phyloP scores from a whole-genome alignment of 805 yeast species.

The Ogataea allantospora region DNA sequence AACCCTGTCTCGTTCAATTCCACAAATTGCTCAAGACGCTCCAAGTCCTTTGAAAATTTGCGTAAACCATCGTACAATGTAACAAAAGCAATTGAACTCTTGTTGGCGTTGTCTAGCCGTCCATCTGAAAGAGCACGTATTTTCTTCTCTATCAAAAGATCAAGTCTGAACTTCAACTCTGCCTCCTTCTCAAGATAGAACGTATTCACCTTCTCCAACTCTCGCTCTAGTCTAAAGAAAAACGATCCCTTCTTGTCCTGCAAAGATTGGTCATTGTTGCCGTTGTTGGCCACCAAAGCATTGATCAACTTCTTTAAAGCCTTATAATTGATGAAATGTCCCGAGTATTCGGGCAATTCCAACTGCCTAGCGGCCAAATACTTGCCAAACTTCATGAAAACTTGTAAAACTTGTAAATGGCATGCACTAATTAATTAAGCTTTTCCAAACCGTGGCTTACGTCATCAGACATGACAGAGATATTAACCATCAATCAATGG shows the following conservation, averaged over 20 bases:
- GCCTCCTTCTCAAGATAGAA: constrained; percentile 90
- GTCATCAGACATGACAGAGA: neutral
- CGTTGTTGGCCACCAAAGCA: constrained; percentile 50
- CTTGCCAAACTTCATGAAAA: constrained; percentile 82
- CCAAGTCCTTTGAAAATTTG: constrained; percentile 84
- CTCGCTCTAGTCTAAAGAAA: constrained; percentile 88
- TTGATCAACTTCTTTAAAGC: constrained; percentile 90
- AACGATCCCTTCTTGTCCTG: constrained; percentile 90
- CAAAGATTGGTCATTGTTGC: constrained; percentile 47
- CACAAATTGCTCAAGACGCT: constrained; percentile 86
- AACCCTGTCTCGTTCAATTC: constrained; percentile 95
- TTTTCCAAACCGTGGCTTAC: neutral
- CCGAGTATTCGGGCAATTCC: constrained; percentile 92
- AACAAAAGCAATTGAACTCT: constrained; percentile 72
- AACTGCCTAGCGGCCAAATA: constrained; percentile 90
- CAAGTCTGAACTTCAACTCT: constrained; percentile 75
- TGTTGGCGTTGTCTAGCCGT: constrained; percentile 44
- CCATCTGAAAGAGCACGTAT: constrained; percentile 40
- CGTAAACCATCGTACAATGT: constrained; percentile 86
- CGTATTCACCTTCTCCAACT: constrained; percentile 90
- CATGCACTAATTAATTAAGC: constrained; percentile 1
- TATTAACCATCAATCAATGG: too few species aligned
- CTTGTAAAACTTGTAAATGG: neutral
- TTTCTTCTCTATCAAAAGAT: constrained; percentile 72
- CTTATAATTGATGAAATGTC: constrained; percentile 92